Percentiles rank a stretch among this genome's conserved stretches.
phyloP scores from a whole-genome alignment of 805 yeast species.

The Diddensiella caesifluorescens region DNA sequence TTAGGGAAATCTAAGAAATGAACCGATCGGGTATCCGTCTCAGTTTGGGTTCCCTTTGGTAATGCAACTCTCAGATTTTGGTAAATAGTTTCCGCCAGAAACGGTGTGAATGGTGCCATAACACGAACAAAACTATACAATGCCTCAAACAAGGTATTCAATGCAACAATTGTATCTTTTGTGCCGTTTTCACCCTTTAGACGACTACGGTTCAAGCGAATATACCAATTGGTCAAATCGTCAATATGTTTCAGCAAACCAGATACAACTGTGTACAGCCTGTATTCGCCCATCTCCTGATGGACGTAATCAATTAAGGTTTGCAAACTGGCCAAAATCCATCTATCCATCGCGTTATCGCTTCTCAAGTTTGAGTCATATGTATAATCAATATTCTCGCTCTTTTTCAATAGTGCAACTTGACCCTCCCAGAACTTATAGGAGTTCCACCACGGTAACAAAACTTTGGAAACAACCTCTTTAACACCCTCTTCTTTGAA shows the following conservation, averaged over 20 bases:
- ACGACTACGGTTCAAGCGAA: slow-evolving; percentile 96
- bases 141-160: slow-evolving; percentile 88
- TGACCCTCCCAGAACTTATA: slow-evolving; percentile 95
- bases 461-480: slow-evolving; percentile 92
- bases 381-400: slow-evolving; percentile 60
- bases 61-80: slow-evolving; percentile 55
- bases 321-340: slow-evolving; percentile 97
- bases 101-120: slow-evolving; percentile 99
- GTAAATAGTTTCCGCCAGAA: slow-evolving; percentile 85
- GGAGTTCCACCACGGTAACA: slow-evolving; percentile 98
- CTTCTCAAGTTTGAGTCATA: slow-evolving; percentile 63
- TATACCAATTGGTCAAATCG: slow-evolving; percentile 97
- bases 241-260: slow-evolving; percentile 83
- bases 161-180: slow-evolving; percentile 77
- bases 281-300: slow-evolving; percentile 81
- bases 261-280: slow-evolving; percentile 95
- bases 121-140: slow-evolving; percentile 84
- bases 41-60: slow-evolving; percentile 41
- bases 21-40: slow-evolving; percentile 69
- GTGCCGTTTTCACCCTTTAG: slow-evolving; percentile 89
- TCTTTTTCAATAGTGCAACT: slow-evolving; percentile 76
- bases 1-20: slow-evolving; percentile 91
- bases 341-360: slow-evolving; percentile 91
- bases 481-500: slow-evolving; percentile 99
- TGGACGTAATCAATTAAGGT: slow-evolving; percentile 82